Evolutionary conservation across 139 green algal genomes (phyloP).

Genomic region (Auxenochlorella pyrenoidosa): DNA sequence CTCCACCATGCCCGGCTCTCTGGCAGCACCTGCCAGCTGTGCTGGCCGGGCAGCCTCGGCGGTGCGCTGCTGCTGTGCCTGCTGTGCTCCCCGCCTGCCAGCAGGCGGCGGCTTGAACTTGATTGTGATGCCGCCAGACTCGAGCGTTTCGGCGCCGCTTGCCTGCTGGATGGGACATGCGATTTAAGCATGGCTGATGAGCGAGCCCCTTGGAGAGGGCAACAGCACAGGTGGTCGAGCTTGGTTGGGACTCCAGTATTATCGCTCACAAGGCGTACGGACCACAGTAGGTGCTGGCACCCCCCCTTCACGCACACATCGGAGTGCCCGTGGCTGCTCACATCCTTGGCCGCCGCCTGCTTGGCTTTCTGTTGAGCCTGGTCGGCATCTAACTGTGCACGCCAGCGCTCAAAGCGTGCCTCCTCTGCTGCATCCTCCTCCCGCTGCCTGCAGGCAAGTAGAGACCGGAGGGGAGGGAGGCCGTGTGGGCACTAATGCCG

Average conservation of each 20-base stretch:
- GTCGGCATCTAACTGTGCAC: slow-evolving; percentile 47
- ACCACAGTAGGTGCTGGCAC: no score
- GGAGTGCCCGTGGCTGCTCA: neutral
- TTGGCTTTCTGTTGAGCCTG: slow-evolving; percentile 45
- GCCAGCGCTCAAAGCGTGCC: slow-evolving; percentile 36
- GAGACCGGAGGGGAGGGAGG: neutral
- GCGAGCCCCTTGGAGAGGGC: no score
- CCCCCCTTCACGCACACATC: no score
- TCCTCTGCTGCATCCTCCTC: slow-evolving; percentile 39
- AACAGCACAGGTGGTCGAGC: no score
- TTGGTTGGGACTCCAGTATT: no score
- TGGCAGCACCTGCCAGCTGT: neutral
- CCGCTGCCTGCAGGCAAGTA: slow-evolving; percentile 1
- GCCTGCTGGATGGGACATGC: neutral
- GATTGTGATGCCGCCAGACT: slow-evolving; percentile 14
- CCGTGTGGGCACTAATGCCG: neutral
- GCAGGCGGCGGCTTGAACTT: slow-evolving; percentile 41
- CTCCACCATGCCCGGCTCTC: neutral
- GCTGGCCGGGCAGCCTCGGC: neutral
- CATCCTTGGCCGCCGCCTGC: slow-evolving; percentile 19
- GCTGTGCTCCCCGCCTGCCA: neutral
- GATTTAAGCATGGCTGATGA: no score
- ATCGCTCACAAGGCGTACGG: no score
- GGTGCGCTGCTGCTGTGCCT: neutral
- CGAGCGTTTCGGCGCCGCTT: neutral